Percentiles rank a stretch among this genome's conserved stretches.
Conservation (phyloP, 2,329 filamentous ascomycete genomes). For the Clathrospora elynae region DNA sequence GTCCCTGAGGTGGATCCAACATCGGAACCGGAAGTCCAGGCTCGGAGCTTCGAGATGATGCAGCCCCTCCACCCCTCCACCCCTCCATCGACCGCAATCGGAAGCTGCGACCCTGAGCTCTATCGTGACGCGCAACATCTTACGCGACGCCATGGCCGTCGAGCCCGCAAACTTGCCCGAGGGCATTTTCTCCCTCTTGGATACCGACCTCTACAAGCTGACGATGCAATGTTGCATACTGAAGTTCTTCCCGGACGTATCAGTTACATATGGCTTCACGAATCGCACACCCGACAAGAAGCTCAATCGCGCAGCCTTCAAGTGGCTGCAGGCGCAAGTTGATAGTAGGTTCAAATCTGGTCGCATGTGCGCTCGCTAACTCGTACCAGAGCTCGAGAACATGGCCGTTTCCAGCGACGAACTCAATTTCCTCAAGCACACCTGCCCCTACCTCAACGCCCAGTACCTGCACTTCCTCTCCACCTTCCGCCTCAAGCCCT, state of each 20-base stretch:
- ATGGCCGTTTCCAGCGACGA: constrained; percentile 81
- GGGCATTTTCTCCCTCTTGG: constrained; percentile 53
- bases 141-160: constrained; percentile 28
- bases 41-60: no score
- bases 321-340: constrained; percentile 85
- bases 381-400: constrained; percentile 71
- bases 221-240: constrained; percentile 93
- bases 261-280: constrained; percentile 90
- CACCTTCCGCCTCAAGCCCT: constrained; percentile 78
- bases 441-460: constrained; percentile 78
- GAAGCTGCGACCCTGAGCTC: constrained; percentile 11
- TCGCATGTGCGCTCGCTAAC: constrained; percentile 11
- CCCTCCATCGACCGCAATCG: constrained; percentile 30
- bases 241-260: constrained; percentile 81
- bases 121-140: constrained; percentile 4
- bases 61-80: constrained; percentile 43
- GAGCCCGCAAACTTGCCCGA: constrained; percentile 39
- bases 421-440: constrained; percentile 73
- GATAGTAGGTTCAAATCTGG: constrained; percentile 59
- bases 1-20: constrained; percentile 20
- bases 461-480: constrained; percentile 82
- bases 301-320: constrained; percentile 78
- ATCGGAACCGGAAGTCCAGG: constrained; percentile 7
- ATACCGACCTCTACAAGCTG: constrained; percentile 83
- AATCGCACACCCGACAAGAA: constrained; percentile 96